Base-by-base conservation (phyloP, 306 rosid genomes). In the Ormosia semicastrata region DNA sequence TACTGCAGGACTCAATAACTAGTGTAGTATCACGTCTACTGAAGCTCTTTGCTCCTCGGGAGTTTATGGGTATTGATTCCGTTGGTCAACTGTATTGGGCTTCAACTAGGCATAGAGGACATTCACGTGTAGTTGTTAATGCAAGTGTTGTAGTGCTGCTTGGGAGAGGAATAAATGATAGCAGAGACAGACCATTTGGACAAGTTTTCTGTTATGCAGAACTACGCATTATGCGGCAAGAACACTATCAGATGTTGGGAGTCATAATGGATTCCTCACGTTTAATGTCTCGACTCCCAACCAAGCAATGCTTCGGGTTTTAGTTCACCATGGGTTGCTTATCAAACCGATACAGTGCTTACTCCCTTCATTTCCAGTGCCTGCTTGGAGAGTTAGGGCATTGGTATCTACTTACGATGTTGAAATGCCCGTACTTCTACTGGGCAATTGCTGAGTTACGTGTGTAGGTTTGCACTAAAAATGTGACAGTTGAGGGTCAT, bases 41-140 rank as follows among this genome's bases (percentile, higher is more conserved):
- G 41, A 89, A 78, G 83, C 77, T 87, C 8, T 87, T 85, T 30
- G 82, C 80, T 30, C 84, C 90, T 32, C 81, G 89, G 79, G 94
- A 89, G 76, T 91, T 91, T 60, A 43, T 91, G 78, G 94, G 94
- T 49, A 75, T 44, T 82, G 94, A 91, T 81, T 82, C 89, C 52
- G 39, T 75, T 44, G 89, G 91, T 72, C 66, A 89, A 60, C 76
- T 85, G 73, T 87, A 90, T 66, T 91, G 94, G 94, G 85, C 87
- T 87, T 83, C 91, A 15, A 84, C 76, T 53, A 78, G 75, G 43
- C 88, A 83, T 8, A 71, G 78, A 14, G 85, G 88, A 76, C 77
- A 34, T 63, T 71, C 84, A 1, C 70, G 54, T 47, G 80, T 85
- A 59, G 72, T 83, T 67, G 89, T 82, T 59, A 85, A 87, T 56